Conservation (phyloP, 176 grass and related monocot genomes). For the Zoysia pacifica region DNA sequence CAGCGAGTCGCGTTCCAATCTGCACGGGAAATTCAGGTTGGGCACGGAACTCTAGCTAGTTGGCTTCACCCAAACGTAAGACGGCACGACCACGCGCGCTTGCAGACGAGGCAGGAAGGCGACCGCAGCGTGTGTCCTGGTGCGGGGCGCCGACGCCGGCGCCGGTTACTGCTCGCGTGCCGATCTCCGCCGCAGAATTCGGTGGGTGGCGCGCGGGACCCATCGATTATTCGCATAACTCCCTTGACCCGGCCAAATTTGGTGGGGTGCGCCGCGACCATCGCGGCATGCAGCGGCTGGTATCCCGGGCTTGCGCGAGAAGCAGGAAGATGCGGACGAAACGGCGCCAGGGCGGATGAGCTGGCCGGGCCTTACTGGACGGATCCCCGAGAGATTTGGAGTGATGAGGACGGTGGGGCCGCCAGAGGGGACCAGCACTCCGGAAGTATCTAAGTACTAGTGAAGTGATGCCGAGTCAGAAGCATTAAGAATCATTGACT, state of each 20-base stretch:
- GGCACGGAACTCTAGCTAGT: conserved; percentile 18
- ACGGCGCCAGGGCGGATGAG: conserved; percentile 1
- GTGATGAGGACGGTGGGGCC: not conserved
- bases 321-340: not conserved
- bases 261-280: too few relatives aligned
- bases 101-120: not conserved
- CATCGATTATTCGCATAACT: not conserved
- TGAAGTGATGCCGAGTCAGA: not conserved
- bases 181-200: not conserved
- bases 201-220: not conserved
- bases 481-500: not conserved
- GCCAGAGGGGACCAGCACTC: not conserved
- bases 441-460: not conserved
- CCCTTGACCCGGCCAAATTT: not conserved
- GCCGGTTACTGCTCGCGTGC: not conserved
- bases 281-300: not conserved
- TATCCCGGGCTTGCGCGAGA: not conserved
- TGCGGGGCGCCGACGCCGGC: not conserved
- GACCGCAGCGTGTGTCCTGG: not conserved
- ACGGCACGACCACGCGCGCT: not conserved
- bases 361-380: conserved; percentile 3
- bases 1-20: conserved; percentile 37
- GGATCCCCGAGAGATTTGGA: not conserved
- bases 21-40: not conserved
- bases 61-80: not conserved